Conservation (phyloP, 2,329 filamentous ascomycete genomes). For the Diplodia scrobiculata region DNA sequence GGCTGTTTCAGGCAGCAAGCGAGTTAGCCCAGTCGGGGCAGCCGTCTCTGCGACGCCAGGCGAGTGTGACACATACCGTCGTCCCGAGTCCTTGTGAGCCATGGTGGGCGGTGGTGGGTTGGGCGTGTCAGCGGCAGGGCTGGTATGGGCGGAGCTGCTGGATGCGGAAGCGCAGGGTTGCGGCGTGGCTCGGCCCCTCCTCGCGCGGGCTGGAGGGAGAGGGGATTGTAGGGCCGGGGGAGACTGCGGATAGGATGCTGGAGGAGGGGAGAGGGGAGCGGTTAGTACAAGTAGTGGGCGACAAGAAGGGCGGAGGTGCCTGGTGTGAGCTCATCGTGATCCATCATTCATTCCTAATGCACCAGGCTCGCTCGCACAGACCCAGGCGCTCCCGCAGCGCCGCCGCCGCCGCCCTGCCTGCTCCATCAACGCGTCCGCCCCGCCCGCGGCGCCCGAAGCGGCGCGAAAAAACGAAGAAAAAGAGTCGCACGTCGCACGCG, state of each 20-base stretch:
- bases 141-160: conserved; percentile 19
- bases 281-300: neutral
- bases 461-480: neutral
- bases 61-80: conserved; percentile 16
- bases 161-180: conserved; percentile 11
- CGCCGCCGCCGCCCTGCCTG: conserved; percentile 1
- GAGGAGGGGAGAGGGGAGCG: conserved; percentile 1
- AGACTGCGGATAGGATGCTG: neutral
- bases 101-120: conserved; percentile 8
- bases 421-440: neutral
- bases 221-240: neutral
- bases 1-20: conserved; percentile 27
- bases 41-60: neutral
- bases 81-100: conserved; percentile 12
- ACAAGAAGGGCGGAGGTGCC: conserved; percentile 18
- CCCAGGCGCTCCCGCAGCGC: conserved; percentile 27
- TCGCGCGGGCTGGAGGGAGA: neutral
- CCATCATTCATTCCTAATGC: conserved; percentile 26
- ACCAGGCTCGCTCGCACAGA: conserved; percentile 21
- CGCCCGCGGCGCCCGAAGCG: conserved; percentile 9
- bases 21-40: neutral
- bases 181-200: conserved; percentile 17
- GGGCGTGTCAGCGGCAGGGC: conserved; percentile 9
- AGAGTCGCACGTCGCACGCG: conserved; percentile 13
- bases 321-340: conserved; percentile 24